Conservation (phyloP, 2,329 filamentous ascomycete species). For the Aspergillus sp. region DNA sequence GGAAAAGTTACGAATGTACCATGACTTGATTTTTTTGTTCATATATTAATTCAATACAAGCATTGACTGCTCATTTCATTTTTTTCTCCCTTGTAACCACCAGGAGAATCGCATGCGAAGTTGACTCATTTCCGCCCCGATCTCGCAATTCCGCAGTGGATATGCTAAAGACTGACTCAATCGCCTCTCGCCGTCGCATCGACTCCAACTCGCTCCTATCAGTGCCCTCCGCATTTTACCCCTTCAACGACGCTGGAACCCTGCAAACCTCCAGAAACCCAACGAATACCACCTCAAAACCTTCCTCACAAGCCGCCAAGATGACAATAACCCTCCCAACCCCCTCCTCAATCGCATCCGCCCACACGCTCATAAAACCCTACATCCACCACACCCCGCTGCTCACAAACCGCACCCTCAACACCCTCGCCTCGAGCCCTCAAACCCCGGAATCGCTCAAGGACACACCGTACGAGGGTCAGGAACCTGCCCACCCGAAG, state of each 20-base stretch:
- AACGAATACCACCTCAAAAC: neutral
- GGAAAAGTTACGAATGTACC: slow-evolving; percentile 44
- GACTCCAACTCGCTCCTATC: neutral
- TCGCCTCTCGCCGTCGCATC: neutral
- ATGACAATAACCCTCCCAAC: slow-evolving; percentile 63
- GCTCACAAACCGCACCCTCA: slow-evolving; percentile 76
- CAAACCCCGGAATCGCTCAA: slow-evolving; percentile 59
- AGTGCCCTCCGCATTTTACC: neutral
- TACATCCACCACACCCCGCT: slow-evolving; percentile 85
- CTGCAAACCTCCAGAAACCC: neutral
- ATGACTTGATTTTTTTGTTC: slow-evolving; percentile 34
- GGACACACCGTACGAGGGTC: slow-evolving; percentile 62
- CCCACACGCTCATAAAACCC: slow-evolving; percentile 72
- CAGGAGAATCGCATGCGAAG: neutral
- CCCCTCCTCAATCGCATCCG: slow-evolving; percentile 70
- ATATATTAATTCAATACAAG: slow-evolving; percentile 21
- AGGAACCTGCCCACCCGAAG: slow-evolving; percentile 64
- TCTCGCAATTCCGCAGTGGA: neutral
- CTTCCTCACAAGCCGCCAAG: slow-evolving; percentile 26
- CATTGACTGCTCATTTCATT: slow-evolving; percentile 4
- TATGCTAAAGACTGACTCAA: neutral
- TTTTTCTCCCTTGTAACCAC: neutral
- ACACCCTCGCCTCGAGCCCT: slow-evolving; percentile 73
- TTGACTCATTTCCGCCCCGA: neutral
- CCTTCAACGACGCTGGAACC: neutral